phyloP scores from a whole-genome alignment of 1,139 yeast genomes.

The Saccharomyces uvarum region DNA sequence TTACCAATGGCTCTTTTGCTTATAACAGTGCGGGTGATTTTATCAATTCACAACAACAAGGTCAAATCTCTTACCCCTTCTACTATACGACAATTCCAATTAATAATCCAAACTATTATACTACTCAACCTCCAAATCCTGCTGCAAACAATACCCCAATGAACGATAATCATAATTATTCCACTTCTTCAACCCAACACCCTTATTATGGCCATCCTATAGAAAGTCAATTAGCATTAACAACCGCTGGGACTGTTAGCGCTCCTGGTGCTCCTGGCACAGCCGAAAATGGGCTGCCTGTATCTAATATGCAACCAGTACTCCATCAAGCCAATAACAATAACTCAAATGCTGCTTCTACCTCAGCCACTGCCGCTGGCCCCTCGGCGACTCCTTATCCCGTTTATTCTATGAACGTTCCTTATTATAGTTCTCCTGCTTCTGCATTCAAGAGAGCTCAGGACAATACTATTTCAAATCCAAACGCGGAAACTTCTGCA shows the following conservation, averaged over 20 bases:
- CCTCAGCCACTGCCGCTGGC: background rate
- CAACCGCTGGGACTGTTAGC: background rate
- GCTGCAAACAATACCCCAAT: background rate
- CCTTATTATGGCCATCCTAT: background rate
- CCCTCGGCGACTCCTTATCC: constrained; percentile 8
- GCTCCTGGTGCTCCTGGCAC: background rate
- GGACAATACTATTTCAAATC: background rate
- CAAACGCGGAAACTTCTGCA: background rate
- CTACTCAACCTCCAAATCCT: background rate
- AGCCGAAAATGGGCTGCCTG: background rate
- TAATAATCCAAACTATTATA: background rate
- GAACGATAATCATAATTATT: background rate
- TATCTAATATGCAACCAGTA: background rate
- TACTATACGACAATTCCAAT: background rate
- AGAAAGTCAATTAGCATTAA: background rate
- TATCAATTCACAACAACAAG: background rate
- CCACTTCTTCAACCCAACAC: background rate
- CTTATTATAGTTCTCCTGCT: constrained; percentile 5
- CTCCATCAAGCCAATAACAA: background rate
- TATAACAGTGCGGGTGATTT: background rate
- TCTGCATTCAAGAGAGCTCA: background rate
- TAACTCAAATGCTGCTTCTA: background rate
- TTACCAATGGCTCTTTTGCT: background rate
- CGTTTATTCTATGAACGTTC: constrained; percentile 10
- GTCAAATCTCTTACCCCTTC: background rate